Percentiles rank a stretch among this genome's conserved stretches.
These are phyloP conservation scores for Cladophialophora bantiana DNA, from an alignment of 2,329 filamentous ascomycete species.

Conservation along the genomic window DNA sequence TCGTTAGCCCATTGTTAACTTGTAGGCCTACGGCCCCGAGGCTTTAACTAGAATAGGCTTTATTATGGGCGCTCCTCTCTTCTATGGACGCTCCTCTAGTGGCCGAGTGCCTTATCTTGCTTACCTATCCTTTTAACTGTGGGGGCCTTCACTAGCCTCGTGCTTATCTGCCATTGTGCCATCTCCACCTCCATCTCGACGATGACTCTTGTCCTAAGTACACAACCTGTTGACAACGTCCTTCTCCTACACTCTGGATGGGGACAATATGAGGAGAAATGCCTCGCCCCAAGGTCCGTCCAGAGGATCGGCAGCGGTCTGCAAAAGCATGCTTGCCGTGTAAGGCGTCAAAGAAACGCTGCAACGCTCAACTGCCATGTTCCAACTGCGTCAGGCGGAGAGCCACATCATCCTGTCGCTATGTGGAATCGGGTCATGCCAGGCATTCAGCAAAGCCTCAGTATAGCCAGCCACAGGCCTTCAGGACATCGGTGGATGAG, in stretches of 20 bases:
- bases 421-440: constrained; percentile 33
- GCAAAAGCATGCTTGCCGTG: constrained; percentile 59
- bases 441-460: neutral
- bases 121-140: neutral
- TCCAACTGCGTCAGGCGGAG: constrained; percentile 56
- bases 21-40: neutral
- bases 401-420: constrained; percentile 49
- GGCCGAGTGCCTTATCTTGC: neutral
- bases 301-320: constrained; percentile 58
- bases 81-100: neutral
- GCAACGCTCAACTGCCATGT: constrained; percentile 58
- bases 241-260: neutral
- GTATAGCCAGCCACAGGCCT: neutral
- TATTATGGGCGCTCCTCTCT: too few species aligned
- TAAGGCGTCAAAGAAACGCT: constrained; percentile 60
- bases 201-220: constrained; percentile 11
- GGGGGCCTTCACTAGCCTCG: neutral
- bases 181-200: neutral
- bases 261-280: constrained; percentile 45
- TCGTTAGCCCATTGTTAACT: neutral
- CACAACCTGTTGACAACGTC: neutral
- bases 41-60: neutral
- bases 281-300: constrained; percentile 61
- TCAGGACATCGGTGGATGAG: neutral
- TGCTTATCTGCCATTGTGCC: constrained; percentile 1